Base-by-base conservation (phyloP, 139 green algal species). In the Diplosphaera chodatii region DNA sequence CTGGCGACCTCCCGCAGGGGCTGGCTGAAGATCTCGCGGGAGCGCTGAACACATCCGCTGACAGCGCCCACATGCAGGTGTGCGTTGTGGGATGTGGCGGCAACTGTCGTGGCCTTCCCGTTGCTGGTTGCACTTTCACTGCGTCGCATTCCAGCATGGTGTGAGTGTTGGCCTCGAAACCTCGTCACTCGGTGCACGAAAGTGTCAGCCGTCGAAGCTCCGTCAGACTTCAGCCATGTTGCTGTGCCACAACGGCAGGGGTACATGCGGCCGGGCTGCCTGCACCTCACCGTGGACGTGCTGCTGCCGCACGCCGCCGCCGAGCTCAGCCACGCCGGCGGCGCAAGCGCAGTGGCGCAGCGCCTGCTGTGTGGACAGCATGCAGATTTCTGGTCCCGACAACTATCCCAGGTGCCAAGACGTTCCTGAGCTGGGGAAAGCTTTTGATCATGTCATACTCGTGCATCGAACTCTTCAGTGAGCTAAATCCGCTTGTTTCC, bases 251-350 rank as follows among this genome's bases (percentile, higher is more conserved):
- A n/a, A n/a, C n/a, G n/a, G n/a, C 67, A 78, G 63, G 68, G 74
- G 41, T 76, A 28, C 67, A 29, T 76, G 34, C 74, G 74, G 25
- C 67, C 74, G 0, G 75, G 75, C 28, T 80, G 75, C 63, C 40
- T 68, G 32, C 68, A 80, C 62, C 65, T 80, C 0, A 80, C 75
- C 0, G 29, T 78, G 13, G 48, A 59, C 48, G 48, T 59, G 48
- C 30, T 28, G 64, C 32, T 59, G 48, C 16, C 13, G 13, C 48
- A 25, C 48, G 8, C 10, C 18, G 48, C 8, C 48, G 48, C 48
- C 48, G 48, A 23, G 48, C 3, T 18, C 3, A 59, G 13, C 13
- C 16, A 5, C 4, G 48, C 48, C 13, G 48, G 16, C 48, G 48
- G 48, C 48, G 48, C 18, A 3, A 23, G 48, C 10, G 48, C 13